These are phyloP conservation scores for Sphagnum fallax DNA, from an alignment of 228 moss, liverwort and hornwort species.

Conservation along the genomic window DNA sequence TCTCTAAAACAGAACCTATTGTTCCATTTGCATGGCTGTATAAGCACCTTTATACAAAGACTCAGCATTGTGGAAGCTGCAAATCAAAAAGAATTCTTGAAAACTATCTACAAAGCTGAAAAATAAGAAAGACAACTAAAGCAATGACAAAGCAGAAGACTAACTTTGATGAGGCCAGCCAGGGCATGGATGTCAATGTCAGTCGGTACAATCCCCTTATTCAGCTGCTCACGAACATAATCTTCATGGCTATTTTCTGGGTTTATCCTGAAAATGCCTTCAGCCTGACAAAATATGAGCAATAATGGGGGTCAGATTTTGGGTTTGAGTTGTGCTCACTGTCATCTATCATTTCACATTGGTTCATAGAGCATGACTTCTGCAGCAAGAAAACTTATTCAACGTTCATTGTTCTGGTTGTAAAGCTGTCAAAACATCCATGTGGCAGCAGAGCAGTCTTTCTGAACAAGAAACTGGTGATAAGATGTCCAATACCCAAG, in stretches of 20 bases:
- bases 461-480: neutral
- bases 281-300: slow-evolving; percentile 47
- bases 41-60: neutral
- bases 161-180: slow-evolving; percentile 92
- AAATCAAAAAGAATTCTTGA: neutral
- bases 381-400: neutral
- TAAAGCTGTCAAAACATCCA: neutral
- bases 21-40: neutral
- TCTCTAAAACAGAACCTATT: neutral
- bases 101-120: neutral
- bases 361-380: too few species aligned
- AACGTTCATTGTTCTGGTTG: neutral
- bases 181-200: slow-evolving; percentile 94
- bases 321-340: neutral
- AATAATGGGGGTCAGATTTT: neutral
- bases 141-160: slow-evolving; percentile 1
- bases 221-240: slow-evolving; percentile 88
- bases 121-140: neutral
- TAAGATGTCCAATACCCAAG: neutral
- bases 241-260: slow-evolving; percentile 97
- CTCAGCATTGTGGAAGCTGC: neutral
- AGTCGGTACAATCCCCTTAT: slow-evolving; percentile 84
- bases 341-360: neutral
- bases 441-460: neutral
- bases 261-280: slow-evolving; percentile 98